Percentiles rank a stretch among this genome's conserved stretches.
Conservation (phyloP, 495 filamentous ascomycete species). For the Bryoglossum gracile region DNA sequence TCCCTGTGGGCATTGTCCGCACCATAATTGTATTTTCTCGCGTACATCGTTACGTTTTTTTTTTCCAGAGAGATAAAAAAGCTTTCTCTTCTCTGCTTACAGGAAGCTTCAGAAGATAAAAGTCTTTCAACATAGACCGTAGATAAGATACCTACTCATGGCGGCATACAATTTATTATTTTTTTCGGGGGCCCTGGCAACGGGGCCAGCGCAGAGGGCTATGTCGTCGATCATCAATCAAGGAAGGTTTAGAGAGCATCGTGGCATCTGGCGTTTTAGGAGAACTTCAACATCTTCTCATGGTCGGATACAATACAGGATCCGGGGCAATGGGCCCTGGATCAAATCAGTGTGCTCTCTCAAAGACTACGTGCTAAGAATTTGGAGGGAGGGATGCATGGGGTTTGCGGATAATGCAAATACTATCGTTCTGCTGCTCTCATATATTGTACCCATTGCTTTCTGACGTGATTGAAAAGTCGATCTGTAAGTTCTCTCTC, state of each 20-base stretch:
- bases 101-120: slow-evolving; percentile 23
- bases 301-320: slow-evolving; percentile 13
- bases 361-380: slow-evolving; percentile 15
- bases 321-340: neutral
- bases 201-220: too few species aligned
- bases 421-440: neutral
- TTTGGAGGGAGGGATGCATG: slow-evolving; percentile 3
- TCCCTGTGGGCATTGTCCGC: neutral
- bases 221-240: neutral
- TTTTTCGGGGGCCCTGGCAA: too few species aligned
- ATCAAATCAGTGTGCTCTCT: slow-evolving; percentile 4
- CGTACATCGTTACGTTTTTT: neutral
- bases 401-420: slow-evolving; percentile 3
- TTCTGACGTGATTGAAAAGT: too few species aligned
- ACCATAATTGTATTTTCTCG: neutral
- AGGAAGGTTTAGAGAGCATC: slow-evolving; percentile 19
- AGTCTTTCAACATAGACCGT: slow-evolving; percentile 32
- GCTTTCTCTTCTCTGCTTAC: slow-evolving; percentile 13
- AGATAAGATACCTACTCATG: too few species aligned
- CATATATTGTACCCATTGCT: too few species aligned
- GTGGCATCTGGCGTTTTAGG: slow-evolving; percentile 27
- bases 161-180: slow-evolving; percentile 8
- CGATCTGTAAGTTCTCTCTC: neutral
- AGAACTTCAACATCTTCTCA: slow-evolving; percentile 30
- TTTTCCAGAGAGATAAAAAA: slow-evolving; percentile 6